Evolutionary conservation across 164 flowering plant genomes (phyloP).

Genomic region (Aristolochia californica): DNA sequence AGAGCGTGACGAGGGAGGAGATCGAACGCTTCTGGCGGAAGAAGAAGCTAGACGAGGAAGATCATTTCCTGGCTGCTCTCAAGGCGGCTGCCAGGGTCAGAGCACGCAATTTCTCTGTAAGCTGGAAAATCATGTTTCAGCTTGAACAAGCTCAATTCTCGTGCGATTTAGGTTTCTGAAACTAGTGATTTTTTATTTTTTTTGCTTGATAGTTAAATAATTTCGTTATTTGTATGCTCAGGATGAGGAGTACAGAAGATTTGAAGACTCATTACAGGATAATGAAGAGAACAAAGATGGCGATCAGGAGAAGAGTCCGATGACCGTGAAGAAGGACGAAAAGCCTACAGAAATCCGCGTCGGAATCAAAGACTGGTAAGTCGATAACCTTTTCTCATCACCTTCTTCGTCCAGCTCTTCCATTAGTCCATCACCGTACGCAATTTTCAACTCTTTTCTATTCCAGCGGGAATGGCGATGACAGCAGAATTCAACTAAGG

Average conservation of each 20-base stretch:
- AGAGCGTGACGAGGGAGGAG: constrained; percentile 57
- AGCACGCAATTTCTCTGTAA: constrained; percentile 52
- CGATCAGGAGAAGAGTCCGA: constrained; percentile 1
- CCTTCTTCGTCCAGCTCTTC: too few relatives aligned
- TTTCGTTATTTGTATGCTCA: too few relatives aligned
- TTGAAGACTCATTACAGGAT: constrained; percentile 32
- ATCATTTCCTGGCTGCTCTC: constrained; percentile 61
- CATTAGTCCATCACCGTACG: too few relatives aligned
- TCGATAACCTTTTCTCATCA: too few relatives aligned
- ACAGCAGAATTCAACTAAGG: too few relatives aligned
- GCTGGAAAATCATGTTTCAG: too few relatives aligned
- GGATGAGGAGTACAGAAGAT: constrained; percentile 53
- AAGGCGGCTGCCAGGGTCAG: constrained; percentile 74
- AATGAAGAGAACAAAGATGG: constrained; percentile 9
- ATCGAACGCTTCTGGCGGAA: constrained; percentile 61
- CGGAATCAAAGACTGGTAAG: constrained; percentile 75
- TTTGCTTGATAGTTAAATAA: background rate
- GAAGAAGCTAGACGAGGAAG: constrained; percentile 58
- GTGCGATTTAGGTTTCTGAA: background rate
- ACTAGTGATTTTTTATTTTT: background rate
- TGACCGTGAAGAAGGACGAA: constrained; percentile 6
- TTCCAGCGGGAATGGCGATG: too few relatives aligned
- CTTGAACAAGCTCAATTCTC: too few relatives aligned
- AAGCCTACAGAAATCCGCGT: constrained; percentile 32
- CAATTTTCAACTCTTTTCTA: too few relatives aligned